Evolutionary conservation across 148 eudicot species (phyloP), one percentile per base, ranked within the genome.

Genomic region (Rhododendron vialii): DNA sequence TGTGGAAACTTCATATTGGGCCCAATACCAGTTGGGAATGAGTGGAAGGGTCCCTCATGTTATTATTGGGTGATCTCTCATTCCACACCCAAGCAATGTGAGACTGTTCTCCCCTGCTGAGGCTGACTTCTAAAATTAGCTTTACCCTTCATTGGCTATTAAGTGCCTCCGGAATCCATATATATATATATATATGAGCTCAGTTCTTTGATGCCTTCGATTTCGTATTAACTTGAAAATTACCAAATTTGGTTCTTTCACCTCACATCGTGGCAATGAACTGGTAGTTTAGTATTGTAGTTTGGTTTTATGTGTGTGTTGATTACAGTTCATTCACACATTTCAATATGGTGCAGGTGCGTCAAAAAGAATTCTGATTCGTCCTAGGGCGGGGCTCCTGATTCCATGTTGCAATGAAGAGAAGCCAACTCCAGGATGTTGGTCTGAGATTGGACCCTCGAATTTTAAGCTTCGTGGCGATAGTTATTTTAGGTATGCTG

Each of bases 401-500:
- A 92, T 95, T 87, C 94, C 96, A 22, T 89, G 90, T 89, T 93
- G 91, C 65, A 57, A 89, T 69, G 92, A 92, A 50, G 93, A 88
- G 83, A 95, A 90, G 83, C 89, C 89, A 28, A 88, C 83, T 77
- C 36, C 91, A 67, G 98, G 95, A 88, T 87, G 90, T 87, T 93
- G 98, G 98, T 91, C 92, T 55, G 90, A 88, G 88, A 89, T 95
- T 83, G 88, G 87, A 86, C 95, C 98, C 53, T 93, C 96, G 9
- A 92, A 88, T 33, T 95, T 95, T 85, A 90, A 91, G 85, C 92
- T 95, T 30, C 95, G 98, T 26, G 92, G 96, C 13, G 88, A 89
- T 10, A 92, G 82, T 84, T 95, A 78, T 87, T 93, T 95, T 55
- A 95, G 91, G 98, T 95, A 93, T 65, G 93, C 69, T 41, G 10